Percentiles rank a stretch among this genome's conserved stretches.
phyloP scores from a whole-genome alignment of 2,329 filamentous ascomycete genomes.

The Ophiobolus disseminans region DNA sequence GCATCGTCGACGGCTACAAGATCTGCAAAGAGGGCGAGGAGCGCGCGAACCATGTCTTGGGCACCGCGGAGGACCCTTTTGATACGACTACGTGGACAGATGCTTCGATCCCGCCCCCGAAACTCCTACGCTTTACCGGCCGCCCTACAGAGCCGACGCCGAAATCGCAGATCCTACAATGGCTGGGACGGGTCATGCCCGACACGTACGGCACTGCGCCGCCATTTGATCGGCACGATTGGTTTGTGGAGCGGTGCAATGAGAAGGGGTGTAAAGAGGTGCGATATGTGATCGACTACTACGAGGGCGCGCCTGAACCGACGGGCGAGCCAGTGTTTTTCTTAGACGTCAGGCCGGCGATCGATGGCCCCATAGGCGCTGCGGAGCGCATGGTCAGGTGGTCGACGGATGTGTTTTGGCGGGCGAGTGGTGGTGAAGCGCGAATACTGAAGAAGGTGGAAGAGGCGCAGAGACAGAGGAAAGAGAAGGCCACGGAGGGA shows the following conservation, averaged over 20 bases:
- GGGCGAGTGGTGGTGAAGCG: constrained; percentile 75
- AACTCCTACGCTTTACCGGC: constrained; percentile 85
- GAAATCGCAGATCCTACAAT: constrained; percentile 84
- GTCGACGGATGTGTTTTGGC: constrained; percentile 95
- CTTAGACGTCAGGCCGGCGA: constrained; percentile 88
- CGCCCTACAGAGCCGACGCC: constrained; percentile 88
- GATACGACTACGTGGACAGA: constrained; percentile 46
- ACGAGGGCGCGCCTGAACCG: constrained; percentile 80
- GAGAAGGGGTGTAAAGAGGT: constrained; percentile 76
- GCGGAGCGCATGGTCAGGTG: constrained; percentile 85
- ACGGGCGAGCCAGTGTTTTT: constrained; percentile 94
- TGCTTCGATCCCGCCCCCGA: constrained; percentile 63
- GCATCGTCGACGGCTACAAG: constrained; percentile 74
- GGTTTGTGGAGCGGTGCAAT: constrained; percentile 81
- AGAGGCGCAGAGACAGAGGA: constrained; percentile 36
- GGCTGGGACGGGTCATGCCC: constrained; percentile 81
- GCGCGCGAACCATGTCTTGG: constrained; percentile 64
- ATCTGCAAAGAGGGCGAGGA: constrained; percentile 77
- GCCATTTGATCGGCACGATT: constrained; percentile 96
- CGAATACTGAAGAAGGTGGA: constrained; percentile 53
- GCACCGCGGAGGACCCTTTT: constrained; percentile 36
- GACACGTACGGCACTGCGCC: constrained; percentile 78
- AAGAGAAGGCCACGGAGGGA: constrained; percentile 31
- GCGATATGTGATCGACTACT: constrained; percentile 97
- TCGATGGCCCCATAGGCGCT: constrained; percentile 79